Evolutionary conservation across 2,329 filamentous ascomycete genomes (phyloP).

Genomic region (Ceratocystis colombiana): DNA sequence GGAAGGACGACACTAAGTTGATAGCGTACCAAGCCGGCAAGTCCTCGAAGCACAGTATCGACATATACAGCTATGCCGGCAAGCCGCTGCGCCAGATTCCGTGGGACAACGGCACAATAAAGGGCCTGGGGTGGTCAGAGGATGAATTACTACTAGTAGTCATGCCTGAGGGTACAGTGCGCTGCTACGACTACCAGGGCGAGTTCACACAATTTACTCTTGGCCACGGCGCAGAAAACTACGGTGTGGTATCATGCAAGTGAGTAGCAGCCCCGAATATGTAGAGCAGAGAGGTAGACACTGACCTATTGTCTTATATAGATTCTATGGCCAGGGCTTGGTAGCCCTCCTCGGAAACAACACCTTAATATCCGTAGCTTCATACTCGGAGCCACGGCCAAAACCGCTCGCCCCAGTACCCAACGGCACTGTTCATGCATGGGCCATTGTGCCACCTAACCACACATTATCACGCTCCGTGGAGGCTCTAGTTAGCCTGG

Average conservation of each 20-base stretch:
- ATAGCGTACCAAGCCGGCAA: conserved; percentile 64
- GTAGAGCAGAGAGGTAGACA: conserved; percentile 6
- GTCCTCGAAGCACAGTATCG: conserved; percentile 70
- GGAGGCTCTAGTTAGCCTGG: conserved; percentile 79
- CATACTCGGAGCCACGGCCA: conserved; percentile 83
- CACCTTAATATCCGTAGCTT: conserved; percentile 71
- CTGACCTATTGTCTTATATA: conserved; percentile 26
- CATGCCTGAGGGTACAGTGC: conserved; percentile 77
- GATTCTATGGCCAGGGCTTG: conserved; percentile 84
- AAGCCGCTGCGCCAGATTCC: conserved; percentile 75
- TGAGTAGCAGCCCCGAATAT: conserved; percentile 27
- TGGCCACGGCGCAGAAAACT: conserved; percentile 79
- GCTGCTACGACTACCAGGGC: conserved; percentile 84
- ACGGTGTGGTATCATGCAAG: conserved; percentile 76
- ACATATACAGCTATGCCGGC: conserved; percentile 87
- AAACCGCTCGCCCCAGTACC: conserved; percentile 68
- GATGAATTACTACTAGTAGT: conserved; percentile 86
- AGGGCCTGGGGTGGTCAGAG: conserved; percentile 89
- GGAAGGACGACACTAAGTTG: conserved; percentile 78
- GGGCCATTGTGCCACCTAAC: conserved; percentile 78
- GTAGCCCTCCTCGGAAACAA: conserved; percentile 88
- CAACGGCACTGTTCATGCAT: conserved; percentile 70
- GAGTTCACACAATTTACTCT: conserved; percentile 93
- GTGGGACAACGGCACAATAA: conserved; percentile 84
- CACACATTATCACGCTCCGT: conserved; percentile 87